phyloP scores from a whole-genome alignment of 1,284 basidiomycete species.

The Pseudozyma flocculosa region DNA sequence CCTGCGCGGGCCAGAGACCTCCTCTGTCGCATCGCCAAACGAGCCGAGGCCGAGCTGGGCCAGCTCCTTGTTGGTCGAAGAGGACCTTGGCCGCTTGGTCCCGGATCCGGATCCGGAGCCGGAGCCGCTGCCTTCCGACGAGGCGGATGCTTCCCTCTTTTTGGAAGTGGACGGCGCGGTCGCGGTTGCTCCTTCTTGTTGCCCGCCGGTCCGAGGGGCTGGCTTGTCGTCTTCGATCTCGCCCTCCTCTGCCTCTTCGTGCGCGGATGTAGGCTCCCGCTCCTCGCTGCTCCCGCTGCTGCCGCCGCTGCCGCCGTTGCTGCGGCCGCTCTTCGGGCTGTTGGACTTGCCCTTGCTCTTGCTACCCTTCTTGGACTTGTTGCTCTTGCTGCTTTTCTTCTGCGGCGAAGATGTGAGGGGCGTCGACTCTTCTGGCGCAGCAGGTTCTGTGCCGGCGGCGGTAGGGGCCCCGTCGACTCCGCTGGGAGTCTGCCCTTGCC shows the following conservation, averaged over 20 bases:
- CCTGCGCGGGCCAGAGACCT: constrained; percentile 27
- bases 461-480: no score
- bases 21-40: constrained; percentile 36
- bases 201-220: constrained; percentile 2
- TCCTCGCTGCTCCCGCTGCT: constrained; percentile 8
- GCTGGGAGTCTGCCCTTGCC: no score
- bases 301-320: not conserved
- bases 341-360: constrained; percentile 1
- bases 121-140: constrained; percentile 2
- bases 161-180: constrained; percentile 5
- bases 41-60: constrained; percentile 34
- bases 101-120: not conserved
- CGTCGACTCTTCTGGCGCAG: no score
- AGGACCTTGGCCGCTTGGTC: constrained; percentile 2
- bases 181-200: constrained; percentile 17
- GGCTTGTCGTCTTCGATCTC: constrained; percentile 1
- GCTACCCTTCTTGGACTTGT: constrained; percentile 23
- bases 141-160: not conserved
- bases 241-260: not conserved
- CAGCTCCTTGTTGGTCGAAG: constrained; percentile 36
- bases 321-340: not conserved
- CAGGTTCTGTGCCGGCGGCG: no score
- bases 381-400: constrained; percentile 9
- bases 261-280: no score
- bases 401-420: constrained; percentile 8